Base-by-base conservation (phyloP, 805 yeast species). In the Saccharomyces jurei region DNA sequence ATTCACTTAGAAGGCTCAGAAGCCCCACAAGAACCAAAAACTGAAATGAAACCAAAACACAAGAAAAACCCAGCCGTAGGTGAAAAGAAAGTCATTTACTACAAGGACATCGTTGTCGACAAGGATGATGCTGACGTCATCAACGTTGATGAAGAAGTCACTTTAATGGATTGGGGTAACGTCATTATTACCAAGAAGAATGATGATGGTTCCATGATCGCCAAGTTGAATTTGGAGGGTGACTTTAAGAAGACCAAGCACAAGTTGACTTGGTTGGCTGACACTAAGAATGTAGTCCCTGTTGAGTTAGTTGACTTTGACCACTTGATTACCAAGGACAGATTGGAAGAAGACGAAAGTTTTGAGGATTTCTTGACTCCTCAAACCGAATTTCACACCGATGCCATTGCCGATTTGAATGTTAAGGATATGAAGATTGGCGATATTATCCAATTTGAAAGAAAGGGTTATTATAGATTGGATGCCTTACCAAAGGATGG, bases 151-250 rank as follows among this genome's bases (percentile, higher is more conserved):
- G 98, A 92, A 75, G 98, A 92, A 76, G 78, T 91, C 59, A 92
- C 98, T n/a, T 81, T 92, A 66, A 92, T 92, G 98, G 97, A 92
- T 74, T 92, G 98, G 98, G 98, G 97, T 79, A 92, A 92, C 71
- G 87, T 83, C 55, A 86, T 92, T 61, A 76, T 91, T 60, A 81
- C 86, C 60, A 81, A 82, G 70, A 80, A 91, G 67, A 74, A 74
- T 69, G 84, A 81, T 70, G 83, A 82, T 59, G 86, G 80, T 56
- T 75, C 84, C 3, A 75, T 92, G 58, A 86, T 81, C 52, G 96
- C 89, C 54, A 85, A 82, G 63, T 77, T 92, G 64, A 86, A 92
- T 72, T 80, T 92, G 67, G 97, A 88, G 61, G 98, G 98, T 74
- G 98, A 92, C 71, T 92, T 91, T 89, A 86, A 87, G 75, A 92